phyloP scores from a whole-genome alignment of 352 stramenopile species.

The Phytophthora fragariae region DNA sequence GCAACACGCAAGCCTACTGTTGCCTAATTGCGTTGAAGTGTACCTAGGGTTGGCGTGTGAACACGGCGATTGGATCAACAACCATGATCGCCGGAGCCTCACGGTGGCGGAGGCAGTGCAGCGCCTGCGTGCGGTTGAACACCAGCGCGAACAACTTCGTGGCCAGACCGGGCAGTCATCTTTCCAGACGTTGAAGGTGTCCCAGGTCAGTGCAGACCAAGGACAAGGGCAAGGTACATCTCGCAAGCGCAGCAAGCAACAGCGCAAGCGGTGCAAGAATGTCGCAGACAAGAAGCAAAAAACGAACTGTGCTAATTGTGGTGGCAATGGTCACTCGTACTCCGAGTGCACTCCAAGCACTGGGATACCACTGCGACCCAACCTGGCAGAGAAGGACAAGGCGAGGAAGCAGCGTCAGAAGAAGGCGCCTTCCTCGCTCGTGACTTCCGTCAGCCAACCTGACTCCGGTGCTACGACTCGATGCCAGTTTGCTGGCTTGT shows the following conservation, averaged over 20 bases:
- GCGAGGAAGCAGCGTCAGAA: background rate
- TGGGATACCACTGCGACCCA: background rate
- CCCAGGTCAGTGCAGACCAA: too few species aligned
- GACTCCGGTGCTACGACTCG: background rate
- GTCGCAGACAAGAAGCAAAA: background rate
- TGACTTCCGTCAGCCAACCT: background rate
- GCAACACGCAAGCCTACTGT: background rate
- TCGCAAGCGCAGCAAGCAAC: background rate
- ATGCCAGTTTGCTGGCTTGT: background rate
- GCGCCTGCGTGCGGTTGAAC: too few species aligned
- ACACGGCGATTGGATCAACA: background rate
- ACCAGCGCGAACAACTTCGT: too few species aligned
- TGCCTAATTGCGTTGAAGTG: background rate
- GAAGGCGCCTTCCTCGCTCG: background rate
- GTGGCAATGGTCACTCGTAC: background rate
- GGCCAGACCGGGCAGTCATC: too few species aligned
- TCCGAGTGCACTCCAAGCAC: background rate
- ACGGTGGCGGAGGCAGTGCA: too few species aligned
- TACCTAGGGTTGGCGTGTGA: background rate
- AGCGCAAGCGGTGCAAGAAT: background rate
- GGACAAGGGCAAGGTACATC: background rate
- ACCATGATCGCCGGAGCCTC: too few species aligned
- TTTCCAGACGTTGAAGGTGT: too few species aligned
- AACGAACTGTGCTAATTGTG: background rate
- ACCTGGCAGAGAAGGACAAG: background rate